Base-by-base conservation (phyloP, 2,329 filamentous ascomycete species). In the Talaromyces sp. region DNA sequence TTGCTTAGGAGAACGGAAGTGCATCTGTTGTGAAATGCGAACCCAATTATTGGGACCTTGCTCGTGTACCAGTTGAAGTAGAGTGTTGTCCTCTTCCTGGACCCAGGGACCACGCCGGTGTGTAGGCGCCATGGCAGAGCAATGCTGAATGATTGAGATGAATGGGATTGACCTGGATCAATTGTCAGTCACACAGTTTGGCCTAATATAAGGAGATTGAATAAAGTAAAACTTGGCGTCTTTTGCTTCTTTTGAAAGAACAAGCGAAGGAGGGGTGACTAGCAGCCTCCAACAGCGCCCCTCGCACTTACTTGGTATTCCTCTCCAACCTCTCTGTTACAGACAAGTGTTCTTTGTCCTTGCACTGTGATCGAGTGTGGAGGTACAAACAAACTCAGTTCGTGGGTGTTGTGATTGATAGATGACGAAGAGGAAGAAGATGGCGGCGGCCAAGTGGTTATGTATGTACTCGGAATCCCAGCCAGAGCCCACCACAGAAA, bases 21-120 rank as follows among this genome's bases (percentile, higher is more conserved):
- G 81, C 67, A 97, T 86, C 64, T 86, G 81, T 56, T 86, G 78
- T 31, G 92, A 86, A 68, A 97, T 95, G 63, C 85, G 83, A 13
- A 96, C 91, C 93, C 93, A 97, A 81, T 96, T 94, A 71, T 89
- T 82, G 33, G 89, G 82, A 33, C 89, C 89, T 73, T 89, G 85
- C 53, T 81, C 79, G 50, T 82, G 79, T 61, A 95, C 88, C 22
- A 93, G 82, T 60, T 83, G 79, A 64, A 91, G 80, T 22, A 96
- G 81, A 61, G 82, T 79, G 52, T 80, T 76, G 70, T 95, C 91
- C 74, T 96, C 91, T 53, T 81, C 79, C 66, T 86, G 85, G 62
- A 89, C 88, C 91, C 91, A 96, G 59, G 91, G 90, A 59, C 91
- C 91, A 75, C 89, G 84, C 70, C 86, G 84, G 69, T 88, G 85